Conservation (phyloP, 2,329 filamentous ascomycete species). For the Basipetospora chlamydospora region DNA sequence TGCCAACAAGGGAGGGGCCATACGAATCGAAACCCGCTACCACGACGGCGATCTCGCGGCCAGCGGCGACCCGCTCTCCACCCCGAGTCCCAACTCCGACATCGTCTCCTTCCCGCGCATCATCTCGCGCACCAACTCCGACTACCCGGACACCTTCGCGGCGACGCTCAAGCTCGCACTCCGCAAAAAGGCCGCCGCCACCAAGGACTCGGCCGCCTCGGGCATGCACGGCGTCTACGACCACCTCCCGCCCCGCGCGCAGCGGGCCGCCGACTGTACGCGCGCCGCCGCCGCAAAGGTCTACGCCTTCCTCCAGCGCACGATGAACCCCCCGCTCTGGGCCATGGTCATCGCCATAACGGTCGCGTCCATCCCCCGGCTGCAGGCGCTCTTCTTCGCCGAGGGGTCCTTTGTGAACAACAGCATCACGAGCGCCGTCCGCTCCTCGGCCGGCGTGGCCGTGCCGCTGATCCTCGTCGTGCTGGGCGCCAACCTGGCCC, state of each 20-base stretch:
- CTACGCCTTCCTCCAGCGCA: slow-evolving; percentile 62
- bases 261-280: slow-evolving; percentile 17
- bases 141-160: not conserved
- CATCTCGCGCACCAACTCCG: not conserved
- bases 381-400: slow-evolving; percentile 78
- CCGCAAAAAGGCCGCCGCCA: slow-evolving; percentile 12
- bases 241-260: slow-evolving; percentile 27
- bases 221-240: slow-evolving; percentile 16
- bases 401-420: slow-evolving; percentile 84
- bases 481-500: slow-evolving; percentile 82
- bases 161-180: not conserved
- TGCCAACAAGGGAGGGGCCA: not conserved
- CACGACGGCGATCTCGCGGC: no score
- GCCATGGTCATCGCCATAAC: slow-evolving; percentile 88
- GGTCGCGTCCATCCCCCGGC: slow-evolving; percentile 69
- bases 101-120: slow-evolving; percentile 45
- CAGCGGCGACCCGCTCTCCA: not conserved
- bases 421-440: slow-evolving; percentile 77
- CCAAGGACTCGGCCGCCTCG: slow-evolving; percentile 12
- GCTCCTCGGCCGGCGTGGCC: slow-evolving; percentile 76
- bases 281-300: slow-evolving; percentile 26
- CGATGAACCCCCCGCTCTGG: slow-evolving; percentile 98
- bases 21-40: no score
- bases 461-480: slow-evolving; percentile 93
- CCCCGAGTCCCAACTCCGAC: not conserved